phyloP scores from a whole-genome alignment of 2,329 filamentous ascomycete genomes.

The Pestalotiopsis sp. region DNA sequence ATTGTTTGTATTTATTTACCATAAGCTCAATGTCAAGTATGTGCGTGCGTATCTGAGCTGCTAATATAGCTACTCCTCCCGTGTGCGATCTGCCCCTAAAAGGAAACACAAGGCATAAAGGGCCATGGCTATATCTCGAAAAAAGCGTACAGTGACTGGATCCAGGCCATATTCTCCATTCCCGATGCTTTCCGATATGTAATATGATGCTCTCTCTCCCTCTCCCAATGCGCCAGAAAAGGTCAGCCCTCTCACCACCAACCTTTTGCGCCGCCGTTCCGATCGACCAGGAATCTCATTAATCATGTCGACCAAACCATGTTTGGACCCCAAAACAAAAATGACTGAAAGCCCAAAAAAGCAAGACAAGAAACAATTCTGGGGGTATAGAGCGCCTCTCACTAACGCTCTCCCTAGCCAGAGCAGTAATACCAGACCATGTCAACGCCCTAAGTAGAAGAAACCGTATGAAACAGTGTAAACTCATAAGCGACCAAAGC shows the following conservation, averaged over 20 bases:
- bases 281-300: background rate
- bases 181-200: background rate
- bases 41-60: background rate
- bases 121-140: background rate
- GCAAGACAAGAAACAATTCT: background rate
- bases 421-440: background rate
- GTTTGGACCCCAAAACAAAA: background rate
- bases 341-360: background rate
- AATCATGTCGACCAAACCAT: background rate
- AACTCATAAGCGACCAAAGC: background rate
- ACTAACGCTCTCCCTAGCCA: slow-evolving; percentile 14
- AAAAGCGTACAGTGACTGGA: background rate
- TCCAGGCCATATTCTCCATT: background rate
- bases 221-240: background rate
- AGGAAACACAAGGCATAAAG: too few species aligned
- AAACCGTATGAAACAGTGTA: background rate
- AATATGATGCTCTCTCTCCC: background rate
- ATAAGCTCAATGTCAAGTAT: background rate
- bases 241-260: slow-evolving; percentile 9
- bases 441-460: background rate
- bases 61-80: background rate
- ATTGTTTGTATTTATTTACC: background rate
- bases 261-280: background rate
- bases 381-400: slow-evolving; percentile 16
- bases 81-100: background rate